Percentiles rank a stretch among this genome's conserved stretches.
Evolutionary conservation across 352 stramenopile species (phyloP).

Genomic region (Pythium sp.): DNA sequence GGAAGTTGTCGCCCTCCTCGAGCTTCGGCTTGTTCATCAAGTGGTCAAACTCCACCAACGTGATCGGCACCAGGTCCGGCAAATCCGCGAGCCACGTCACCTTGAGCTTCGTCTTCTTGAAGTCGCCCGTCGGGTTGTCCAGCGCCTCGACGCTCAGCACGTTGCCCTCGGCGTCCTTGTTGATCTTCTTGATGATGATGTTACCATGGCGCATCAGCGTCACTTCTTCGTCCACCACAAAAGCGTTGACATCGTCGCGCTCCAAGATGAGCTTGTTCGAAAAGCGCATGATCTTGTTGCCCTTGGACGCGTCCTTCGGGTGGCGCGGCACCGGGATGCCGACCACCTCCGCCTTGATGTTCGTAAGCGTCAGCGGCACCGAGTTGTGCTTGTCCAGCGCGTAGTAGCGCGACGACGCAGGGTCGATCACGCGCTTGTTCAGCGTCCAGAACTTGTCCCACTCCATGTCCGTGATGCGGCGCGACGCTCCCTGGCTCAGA

Average conservation of each 20-base stretch:
- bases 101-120: slow-evolving; percentile 97
- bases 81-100: slow-evolving; percentile 95
- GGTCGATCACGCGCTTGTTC: slow-evolving; percentile 99
- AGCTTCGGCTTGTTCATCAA: slow-evolving; percentile 98
- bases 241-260: slow-evolving; percentile 91
- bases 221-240: slow-evolving; percentile 95
- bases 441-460: slow-evolving; percentile 99
- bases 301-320: slow-evolving; percentile 76
- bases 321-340: slow-evolving; percentile 66
- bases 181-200: slow-evolving; percentile 77
- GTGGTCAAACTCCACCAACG: slow-evolving; percentile 98
- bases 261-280: slow-evolving; percentile 92
- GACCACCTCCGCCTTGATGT: slow-evolving; percentile 59
- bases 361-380: slow-evolving; percentile 88
- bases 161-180: slow-evolving; percentile 46
- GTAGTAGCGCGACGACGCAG: slow-evolving; percentile 95
- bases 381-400: slow-evolving; percentile 90
- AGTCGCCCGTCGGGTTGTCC: slow-evolving; percentile 81
- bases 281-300: slow-evolving; percentile 89
- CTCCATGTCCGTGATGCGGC: slow-evolving; percentile 98
- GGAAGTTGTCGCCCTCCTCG: slow-evolving; percentile 97
- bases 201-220: slow-evolving; percentile 98
- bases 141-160: slow-evolving; percentile 68
- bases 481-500: slow-evolving; percentile 94
- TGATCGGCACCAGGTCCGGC: slow-evolving; percentile 84